phyloP scores from a whole-genome alignment of 495 filamentous ascomycete species.

The Neurospora discreta region DNA sequence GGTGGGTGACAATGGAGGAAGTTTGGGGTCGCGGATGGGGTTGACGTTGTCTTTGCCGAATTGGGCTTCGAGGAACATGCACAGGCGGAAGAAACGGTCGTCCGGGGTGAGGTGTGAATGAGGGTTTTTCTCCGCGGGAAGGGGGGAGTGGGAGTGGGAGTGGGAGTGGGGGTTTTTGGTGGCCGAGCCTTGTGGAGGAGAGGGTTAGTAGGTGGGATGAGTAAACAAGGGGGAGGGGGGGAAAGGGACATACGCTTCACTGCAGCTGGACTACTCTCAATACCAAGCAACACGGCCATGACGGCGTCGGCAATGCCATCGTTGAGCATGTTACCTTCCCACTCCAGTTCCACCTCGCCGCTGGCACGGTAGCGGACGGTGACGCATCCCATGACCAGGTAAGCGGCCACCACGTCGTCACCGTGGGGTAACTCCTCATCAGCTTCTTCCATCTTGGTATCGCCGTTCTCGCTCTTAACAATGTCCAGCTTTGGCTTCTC shows the following conservation, averaged over 20 bases:
- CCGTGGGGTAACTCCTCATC: slow-evolving; percentile 43
- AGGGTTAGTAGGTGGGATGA: slow-evolving; percentile 8
- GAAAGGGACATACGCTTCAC: slow-evolving; percentile 62
- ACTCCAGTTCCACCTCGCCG: slow-evolving; percentile 81
- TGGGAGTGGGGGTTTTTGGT: slow-evolving; percentile 51
- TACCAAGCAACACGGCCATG: slow-evolving; percentile 76
- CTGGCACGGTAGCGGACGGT: slow-evolving; percentile 55
- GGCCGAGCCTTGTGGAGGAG: slow-evolving; percentile 30
- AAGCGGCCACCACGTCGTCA: slow-evolving; percentile 42
- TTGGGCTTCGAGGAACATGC: slow-evolving; percentile 94
- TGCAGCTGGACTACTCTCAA: slow-evolving; percentile 88
- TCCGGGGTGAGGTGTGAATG: slow-evolving; percentile 58
- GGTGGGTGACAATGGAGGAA: slow-evolving; percentile 10
- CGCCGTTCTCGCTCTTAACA: slow-evolving; percentile 36
- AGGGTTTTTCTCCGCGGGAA: slow-evolving; percentile 45
- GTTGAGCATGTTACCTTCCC: slow-evolving; percentile 97
- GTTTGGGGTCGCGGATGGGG: slow-evolving; percentile 63
- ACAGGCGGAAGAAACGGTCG: slow-evolving; percentile 70
- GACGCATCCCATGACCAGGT: slow-evolving; percentile 85
- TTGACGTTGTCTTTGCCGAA: slow-evolving; percentile 69
- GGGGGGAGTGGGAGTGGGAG: slow-evolving; percentile 27
- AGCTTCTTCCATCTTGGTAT: slow-evolving; percentile 41
- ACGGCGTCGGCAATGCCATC: slow-evolving; percentile 95
- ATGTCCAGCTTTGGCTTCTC: slow-evolving; percentile 30
- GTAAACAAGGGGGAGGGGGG: neutral